Percentiles rank a stretch among this genome's conserved stretches.
These are phyloP conservation scores for Niebla homalea DNA, from an alignment of 495 filamentous ascomycete species.

Conservation along the genomic window DNA sequence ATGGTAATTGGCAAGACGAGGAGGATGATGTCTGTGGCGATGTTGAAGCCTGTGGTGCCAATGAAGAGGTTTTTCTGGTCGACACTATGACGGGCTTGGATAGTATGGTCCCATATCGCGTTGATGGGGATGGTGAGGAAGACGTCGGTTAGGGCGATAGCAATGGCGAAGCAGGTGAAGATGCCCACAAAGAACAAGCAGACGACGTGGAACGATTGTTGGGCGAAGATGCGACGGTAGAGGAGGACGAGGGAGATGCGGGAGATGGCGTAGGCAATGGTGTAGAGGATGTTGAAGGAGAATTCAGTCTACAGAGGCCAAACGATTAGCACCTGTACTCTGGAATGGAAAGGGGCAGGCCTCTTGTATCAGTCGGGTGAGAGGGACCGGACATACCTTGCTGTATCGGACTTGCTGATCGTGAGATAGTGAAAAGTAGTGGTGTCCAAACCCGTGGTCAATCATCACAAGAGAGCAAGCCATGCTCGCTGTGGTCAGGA, in stretches of 20 bases:
- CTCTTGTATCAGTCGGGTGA: not conserved
- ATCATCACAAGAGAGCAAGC: no score
- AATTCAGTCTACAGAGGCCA: not conserved
- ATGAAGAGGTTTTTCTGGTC: slow-evolving; percentile 13
- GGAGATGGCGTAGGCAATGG: slow-evolving; percentile 3
- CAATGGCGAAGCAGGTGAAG: slow-evolving; percentile 44
- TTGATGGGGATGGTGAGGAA: slow-evolving; percentile 14
- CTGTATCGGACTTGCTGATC: not conserved
- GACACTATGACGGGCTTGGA: slow-evolving; percentile 11
- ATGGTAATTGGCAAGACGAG: slow-evolving; percentile 26
- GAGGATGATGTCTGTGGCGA: slow-evolving; percentile 27
- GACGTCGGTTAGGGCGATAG: slow-evolving; percentile 20
- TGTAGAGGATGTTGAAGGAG: slow-evolving; percentile 5
- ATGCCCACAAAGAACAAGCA: slow-evolving; percentile 22
- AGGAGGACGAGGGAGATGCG: slow-evolving; percentile 7
- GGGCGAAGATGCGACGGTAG: slow-evolving; percentile 5
- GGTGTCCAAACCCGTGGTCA: no score
- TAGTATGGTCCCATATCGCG: slow-evolving; percentile 18
- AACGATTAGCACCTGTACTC: not conserved
- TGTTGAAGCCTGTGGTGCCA: slow-evolving; percentile 19
- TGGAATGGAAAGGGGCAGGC: no score
- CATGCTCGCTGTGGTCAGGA: not conserved
- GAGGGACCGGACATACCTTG: not conserved
- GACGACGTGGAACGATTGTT: slow-evolving; percentile 1
- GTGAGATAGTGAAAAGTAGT: no score